These are phyloP conservation scores for Clavariopsis aquatica DNA, from an alignment of 495 filamentous ascomycete species.

Conservation along the genomic window DNA sequence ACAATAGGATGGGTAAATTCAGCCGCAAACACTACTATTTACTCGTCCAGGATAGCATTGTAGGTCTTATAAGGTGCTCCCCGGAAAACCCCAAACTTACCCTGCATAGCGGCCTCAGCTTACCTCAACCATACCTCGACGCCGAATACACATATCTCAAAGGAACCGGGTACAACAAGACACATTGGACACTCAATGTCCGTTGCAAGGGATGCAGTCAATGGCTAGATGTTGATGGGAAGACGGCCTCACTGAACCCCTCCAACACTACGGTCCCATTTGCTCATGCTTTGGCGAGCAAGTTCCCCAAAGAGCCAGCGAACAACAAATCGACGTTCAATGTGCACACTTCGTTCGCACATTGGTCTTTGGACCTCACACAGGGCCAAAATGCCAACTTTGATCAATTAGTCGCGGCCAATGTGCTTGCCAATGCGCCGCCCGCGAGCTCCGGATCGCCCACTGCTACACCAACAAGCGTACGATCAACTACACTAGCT, in stretches of 20 bases:
- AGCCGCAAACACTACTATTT: constrained; percentile 26
- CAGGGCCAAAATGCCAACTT: constrained; percentile 25
- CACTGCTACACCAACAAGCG: neutral
- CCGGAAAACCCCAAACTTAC: neutral
- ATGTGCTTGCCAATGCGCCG: constrained; percentile 20
- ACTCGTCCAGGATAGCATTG: constrained; percentile 35
- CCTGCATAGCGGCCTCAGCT: constrained; percentile 24
- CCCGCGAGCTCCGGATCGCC: constrained; percentile 1
- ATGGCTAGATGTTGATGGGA: constrained; percentile 27
- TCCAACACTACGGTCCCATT: constrained; percentile 16
- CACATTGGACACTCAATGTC: constrained; percentile 37
- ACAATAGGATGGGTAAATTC: constrained; percentile 34
- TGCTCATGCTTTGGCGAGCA: constrained; percentile 22
- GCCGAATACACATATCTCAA: constrained; percentile 34
- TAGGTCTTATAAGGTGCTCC: neutral
- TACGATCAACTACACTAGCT: constrained; percentile 13
- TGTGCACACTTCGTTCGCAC: constrained; percentile 28
- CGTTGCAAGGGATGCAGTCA: constrained; percentile 31
- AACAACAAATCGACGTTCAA: constrained; percentile 34
- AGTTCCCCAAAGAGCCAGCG: constrained; percentile 24
- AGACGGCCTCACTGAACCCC: constrained; percentile 13
- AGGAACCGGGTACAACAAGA: constrained; percentile 32
- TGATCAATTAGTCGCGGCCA: constrained; percentile 21
- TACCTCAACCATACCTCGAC: constrained; percentile 26
- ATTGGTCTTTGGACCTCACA: constrained; percentile 29